These are phyloP conservation scores for Ceratonia siliqua DNA, from an alignment of 306 rosid species.

Conservation along the genomic window DNA sequence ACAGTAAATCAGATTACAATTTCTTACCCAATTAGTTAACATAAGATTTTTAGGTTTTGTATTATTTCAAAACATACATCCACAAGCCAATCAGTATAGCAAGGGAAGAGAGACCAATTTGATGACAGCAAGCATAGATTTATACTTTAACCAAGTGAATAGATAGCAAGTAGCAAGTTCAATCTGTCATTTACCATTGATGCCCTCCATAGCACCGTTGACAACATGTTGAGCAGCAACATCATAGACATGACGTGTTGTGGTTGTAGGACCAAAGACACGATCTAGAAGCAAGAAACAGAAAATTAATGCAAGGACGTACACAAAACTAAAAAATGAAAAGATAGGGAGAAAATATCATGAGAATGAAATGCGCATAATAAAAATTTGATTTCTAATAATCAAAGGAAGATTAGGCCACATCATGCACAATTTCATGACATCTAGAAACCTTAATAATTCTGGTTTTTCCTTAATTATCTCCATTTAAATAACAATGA, in stretches of 20 bases:
- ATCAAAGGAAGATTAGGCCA: neutral
- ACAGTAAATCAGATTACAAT: constrained; percentile 9
- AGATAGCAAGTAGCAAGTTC: constrained; percentile 29
- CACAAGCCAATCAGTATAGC: constrained; percentile 15
- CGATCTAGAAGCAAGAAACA: constrained; percentile 60
- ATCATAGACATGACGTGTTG: constrained; percentile 97
- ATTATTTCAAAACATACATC: constrained; percentile 26
- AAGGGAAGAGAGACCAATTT: constrained; percentile 19
- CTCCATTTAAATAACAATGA: constrained; percentile 1
- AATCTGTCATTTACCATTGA: constrained; percentile 69
- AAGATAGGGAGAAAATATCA: constrained; percentile 4
- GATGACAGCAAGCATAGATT: constrained; percentile 24
- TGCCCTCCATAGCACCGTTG: constrained; percentile 94
- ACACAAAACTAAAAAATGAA: constrained; percentile 13
- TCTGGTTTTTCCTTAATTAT: neutral
- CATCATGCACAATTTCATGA: constrained; percentile 10
- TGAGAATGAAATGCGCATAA: constrained; percentile 11
- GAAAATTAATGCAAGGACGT: constrained; percentile 23
- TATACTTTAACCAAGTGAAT: constrained; percentile 28
- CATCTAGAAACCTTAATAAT: neutral
- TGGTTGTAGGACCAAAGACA: constrained; percentile 97
- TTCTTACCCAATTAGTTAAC: constrained; percentile 24
- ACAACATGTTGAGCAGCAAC: constrained; percentile 93
- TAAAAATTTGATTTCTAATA: neutral
- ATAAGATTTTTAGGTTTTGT: constrained; percentile 10